A percentile compares a stretch with the other conserved stretches of the same genome.
Conservation (phyloP, 2,329 filamentous ascomycete species). For the Curvularia sp. region DNA sequence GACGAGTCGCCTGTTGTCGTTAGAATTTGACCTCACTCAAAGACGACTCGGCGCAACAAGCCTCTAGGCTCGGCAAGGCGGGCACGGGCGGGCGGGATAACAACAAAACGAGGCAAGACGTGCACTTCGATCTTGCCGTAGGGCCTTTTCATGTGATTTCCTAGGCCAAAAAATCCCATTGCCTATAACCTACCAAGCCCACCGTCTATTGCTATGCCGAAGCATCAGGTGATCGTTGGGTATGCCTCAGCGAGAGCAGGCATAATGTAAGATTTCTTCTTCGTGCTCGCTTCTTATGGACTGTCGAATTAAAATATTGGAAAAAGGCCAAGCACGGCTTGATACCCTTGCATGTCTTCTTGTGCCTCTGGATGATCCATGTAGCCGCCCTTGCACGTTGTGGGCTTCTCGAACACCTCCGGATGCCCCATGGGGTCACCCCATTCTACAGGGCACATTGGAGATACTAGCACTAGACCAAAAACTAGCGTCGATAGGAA, state of each 20-base stretch:
- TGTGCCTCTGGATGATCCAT: slow-evolving; percentile 16
- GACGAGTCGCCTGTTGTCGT: slow-evolving; percentile 19
- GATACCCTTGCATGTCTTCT: slow-evolving; percentile 6
- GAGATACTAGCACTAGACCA: slow-evolving; percentile 2
- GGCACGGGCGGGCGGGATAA: background rate
- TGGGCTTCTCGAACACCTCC: slow-evolving; percentile 22
- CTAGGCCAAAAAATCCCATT: background rate
- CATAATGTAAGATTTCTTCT: background rate
- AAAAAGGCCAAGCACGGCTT: slow-evolving; percentile 8
- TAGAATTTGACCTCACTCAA: background rate
- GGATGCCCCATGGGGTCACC: slow-evolving; percentile 22
- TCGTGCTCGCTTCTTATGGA: too few species aligned
- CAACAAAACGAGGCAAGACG: background rate
- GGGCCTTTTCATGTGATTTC: background rate
- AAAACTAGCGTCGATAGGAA: background rate
- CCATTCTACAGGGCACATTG: slow-evolving; percentile 25
- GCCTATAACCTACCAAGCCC: background rate
- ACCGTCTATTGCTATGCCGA: background rate
- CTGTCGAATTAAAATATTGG: background rate
- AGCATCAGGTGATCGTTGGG: background rate
- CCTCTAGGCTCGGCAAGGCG: slow-evolving; percentile 7
- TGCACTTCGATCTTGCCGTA: background rate
- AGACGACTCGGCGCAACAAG: slow-evolving; percentile 5
- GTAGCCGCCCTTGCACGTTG: slow-evolving; percentile 17
- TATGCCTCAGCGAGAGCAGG: background rate